phyloP scores from a whole-genome alignment of 2,329 filamentous ascomycete genomes.

The Colletotrichum chlorophyti region DNA sequence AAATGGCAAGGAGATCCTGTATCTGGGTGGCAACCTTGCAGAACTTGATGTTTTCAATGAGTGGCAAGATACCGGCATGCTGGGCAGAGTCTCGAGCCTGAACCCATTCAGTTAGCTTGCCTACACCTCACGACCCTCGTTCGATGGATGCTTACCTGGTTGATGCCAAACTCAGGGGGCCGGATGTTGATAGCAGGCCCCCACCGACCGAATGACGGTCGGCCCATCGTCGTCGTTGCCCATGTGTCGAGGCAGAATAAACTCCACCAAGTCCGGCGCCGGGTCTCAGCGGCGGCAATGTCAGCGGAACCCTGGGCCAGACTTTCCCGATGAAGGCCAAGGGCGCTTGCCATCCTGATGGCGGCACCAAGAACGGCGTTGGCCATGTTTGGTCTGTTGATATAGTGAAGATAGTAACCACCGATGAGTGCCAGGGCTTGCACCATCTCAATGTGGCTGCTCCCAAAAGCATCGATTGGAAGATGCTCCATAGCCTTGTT shows the following conservation, averaged over 20 bases:
- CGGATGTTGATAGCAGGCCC: conserved; percentile 72
- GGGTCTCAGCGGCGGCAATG: conserved; percentile 63
- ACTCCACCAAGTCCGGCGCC: conserved; percentile 77
- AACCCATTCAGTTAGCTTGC: not conserved
- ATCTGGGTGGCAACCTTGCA: conserved; percentile 81
- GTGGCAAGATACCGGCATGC: conserved; percentile 70
- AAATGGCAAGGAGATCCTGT: conserved; percentile 76
- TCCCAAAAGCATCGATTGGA: conserved; percentile 71
- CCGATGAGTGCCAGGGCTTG: conserved; percentile 76
- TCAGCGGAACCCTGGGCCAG: conserved; percentile 50
- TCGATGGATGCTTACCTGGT: conserved; percentile 36
- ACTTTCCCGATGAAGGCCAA: conserved; percentile 74
- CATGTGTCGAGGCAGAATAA: conserved; percentile 78
- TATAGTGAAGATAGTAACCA: conserved; percentile 80
- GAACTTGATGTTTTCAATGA: conserved; percentile 80
- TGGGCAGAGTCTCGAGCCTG: conserved; percentile 57
- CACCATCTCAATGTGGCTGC: conserved; percentile 68
- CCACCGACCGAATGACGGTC: conserved; percentile 73
- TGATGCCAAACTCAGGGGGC: conserved; percentile 61
- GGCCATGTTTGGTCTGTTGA: conserved; percentile 79
- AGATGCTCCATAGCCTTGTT: conserved; percentile 71
- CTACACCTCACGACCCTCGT: not conserved
- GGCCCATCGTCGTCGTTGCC: conserved; percentile 74
- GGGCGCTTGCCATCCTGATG: conserved; percentile 75
- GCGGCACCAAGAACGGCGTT: conserved; percentile 76